These are phyloP conservation scores for Gorgonomyces haynaldii DNA, from an alignment of 192 early-diverging fungal genomes.

Conservation along the genomic window DNA sequence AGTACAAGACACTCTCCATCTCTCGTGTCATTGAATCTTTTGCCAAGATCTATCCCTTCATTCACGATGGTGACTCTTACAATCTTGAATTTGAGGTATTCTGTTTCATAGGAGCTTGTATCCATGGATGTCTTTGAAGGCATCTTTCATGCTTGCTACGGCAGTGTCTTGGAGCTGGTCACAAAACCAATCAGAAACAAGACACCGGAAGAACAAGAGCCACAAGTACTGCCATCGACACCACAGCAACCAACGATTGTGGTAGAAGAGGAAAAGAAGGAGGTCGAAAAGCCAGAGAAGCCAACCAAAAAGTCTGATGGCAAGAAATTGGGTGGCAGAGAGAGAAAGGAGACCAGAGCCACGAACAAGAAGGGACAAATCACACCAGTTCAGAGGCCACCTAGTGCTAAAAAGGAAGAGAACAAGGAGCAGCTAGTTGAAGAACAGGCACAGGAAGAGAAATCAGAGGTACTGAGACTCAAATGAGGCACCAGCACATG, in stretches of 20 bases:
- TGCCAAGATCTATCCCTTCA: slow-evolving; percentile 8
- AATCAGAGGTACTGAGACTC: not conserved
- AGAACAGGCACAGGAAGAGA: not conserved
- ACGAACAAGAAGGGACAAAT: no score
- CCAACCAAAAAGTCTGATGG: no score
- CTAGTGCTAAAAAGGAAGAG: no score
- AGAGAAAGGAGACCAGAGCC: no score
- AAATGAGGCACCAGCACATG: not conserved
- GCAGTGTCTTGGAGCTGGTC: not conserved
- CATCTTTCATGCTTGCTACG: not conserved
- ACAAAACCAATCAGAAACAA: not conserved
- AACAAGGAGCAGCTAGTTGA: no score
- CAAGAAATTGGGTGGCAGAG: no score
- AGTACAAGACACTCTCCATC: slow-evolving; percentile 17
- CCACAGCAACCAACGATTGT: not conserved
- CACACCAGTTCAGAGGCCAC: no score
- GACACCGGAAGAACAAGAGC: not conserved
- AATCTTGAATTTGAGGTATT: slow-evolving; percentile 41
- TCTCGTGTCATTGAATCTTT: slow-evolving; percentile 21
- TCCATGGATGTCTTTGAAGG: not conserved
- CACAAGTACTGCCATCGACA: not conserved
- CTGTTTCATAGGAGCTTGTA: not conserved
- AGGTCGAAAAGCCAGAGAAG: no score
- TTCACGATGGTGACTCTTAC: slow-evolving; percentile 17
- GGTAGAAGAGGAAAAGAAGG: not conserved